Percentiles rank a stretch among this genome's conserved stretches.
Conservation (phyloP, 805 yeast genomes). For the Candida vaughaniae region DNA sequence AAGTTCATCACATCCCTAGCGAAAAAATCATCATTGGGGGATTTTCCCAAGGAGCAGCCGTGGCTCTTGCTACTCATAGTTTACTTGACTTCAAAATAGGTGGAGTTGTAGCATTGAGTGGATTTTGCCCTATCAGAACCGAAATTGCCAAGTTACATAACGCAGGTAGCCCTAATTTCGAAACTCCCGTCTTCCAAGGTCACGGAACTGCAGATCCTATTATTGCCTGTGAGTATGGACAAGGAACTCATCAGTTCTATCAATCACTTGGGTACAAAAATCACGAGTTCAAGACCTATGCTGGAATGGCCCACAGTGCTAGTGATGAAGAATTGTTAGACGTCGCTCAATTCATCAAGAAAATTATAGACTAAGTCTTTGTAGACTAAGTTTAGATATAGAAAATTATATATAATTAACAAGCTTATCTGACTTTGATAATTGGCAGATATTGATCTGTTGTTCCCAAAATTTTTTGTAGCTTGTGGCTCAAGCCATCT, state of each 20-base stretch:
- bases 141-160: slow-evolving; percentile 18
- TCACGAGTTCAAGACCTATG: slow-evolving; percentile 50
- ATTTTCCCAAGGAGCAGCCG: slow-evolving; percentile 90
- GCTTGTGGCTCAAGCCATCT: too few species aligned
- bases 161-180: slow-evolving; percentile 39
- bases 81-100: slow-evolving; percentile 63
- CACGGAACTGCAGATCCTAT: slow-evolving; percentile 83
- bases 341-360: slow-evolving; percentile 35
- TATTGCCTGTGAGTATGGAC: slow-evolving; percentile 43
- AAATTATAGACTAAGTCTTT: slow-evolving; percentile 14
- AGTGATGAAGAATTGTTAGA: slow-evolving; percentile 65
- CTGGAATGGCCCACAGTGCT: slow-evolving; percentile 67
- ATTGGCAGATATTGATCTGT: too few species aligned
- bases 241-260: slow-evolving; percentile 44
- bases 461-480: too few species aligned
- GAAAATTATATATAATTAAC: not conserved
- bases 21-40: slow-evolving; percentile 88
- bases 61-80: slow-evolving; percentile 62
- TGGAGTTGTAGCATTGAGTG: slow-evolving; percentile 76
- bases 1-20: slow-evolving; percentile 49
- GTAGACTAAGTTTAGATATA: not conserved
- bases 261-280: slow-evolving; percentile 43
- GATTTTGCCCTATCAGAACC: slow-evolving; percentile 52
- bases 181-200: slow-evolving; percentile 81
- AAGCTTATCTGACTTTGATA: too few species aligned